Evolutionary conservation across 1,284 basidiomycete genomes (phyloP), one percentile per base, ranked within the genome.

Genomic region (Trichosporon ovoides): DNA sequence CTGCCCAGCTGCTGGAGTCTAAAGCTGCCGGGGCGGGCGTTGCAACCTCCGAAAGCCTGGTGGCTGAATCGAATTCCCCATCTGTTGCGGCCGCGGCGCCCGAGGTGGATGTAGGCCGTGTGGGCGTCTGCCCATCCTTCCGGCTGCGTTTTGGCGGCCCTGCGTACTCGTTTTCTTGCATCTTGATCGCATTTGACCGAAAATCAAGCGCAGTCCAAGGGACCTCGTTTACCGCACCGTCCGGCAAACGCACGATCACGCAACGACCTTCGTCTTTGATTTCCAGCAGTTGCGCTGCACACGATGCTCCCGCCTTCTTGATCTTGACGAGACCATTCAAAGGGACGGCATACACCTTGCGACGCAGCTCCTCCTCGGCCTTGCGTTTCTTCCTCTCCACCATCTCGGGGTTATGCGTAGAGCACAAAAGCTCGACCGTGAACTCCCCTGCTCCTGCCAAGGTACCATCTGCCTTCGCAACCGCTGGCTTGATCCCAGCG

Each of bases 341-440:
- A 4, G 84, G 82, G 22, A 95, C 79, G 0, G 84, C 82, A 38
- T 89, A 70, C 10, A 93, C 79, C 33, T 81, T 81, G 38, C 83
- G 82, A 38, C 66, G 67, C 13, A 74, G 63, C 84, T 84, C 73
- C 80, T 86, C 68, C 20, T 57, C 37, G 3, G 53, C 53, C 53
- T 52, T 59, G 48, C 38, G 28, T 50, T 58, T 58, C 28, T 53
- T 53, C 22, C 36, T 38, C 40, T 64, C 57, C 13, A 58, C 22
- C 52, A 87, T 76, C 69, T 91, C 89, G 9, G 89, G 89, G 66
- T 92, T 92, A 68, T 92, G 89, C 66, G 87, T 85, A 2, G 84
- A 77, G 71, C 91, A 93, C 2, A 93, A 73, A 11, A 88, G 78
- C 66, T 89, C 83, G 5, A 88, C 83, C 61, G 86, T 85, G 11